Evolutionary conservation across 1,284 basidiomycete genomes (phyloP).

Genomic region (Pisolithus thermaeus): DNA sequence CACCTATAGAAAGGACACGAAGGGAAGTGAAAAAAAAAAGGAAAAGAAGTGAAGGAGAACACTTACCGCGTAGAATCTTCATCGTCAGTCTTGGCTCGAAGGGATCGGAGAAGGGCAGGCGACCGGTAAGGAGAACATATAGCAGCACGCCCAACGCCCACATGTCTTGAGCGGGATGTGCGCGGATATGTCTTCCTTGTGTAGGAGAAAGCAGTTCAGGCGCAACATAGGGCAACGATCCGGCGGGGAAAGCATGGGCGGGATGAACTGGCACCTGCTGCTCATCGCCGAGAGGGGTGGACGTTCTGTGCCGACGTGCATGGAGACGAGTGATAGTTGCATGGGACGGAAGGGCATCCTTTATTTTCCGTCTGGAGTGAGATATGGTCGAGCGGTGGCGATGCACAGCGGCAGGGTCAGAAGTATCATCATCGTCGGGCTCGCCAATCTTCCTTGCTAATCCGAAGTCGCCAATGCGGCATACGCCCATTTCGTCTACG

Average conservation of each 20-base stretch:
- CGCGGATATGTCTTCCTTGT: conserved; percentile 17
- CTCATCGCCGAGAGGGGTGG: conserved; percentile 43
- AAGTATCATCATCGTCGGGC: conserved; percentile 35
- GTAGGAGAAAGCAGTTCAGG: conserved; percentile 64
- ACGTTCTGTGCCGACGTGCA: conserved; percentile 51
- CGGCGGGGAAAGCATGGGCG: conserved; percentile 57
- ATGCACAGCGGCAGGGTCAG: conserved; percentile 20
- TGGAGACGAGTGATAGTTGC: conserved; percentile 25
- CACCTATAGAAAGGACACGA: conserved; percentile 37
- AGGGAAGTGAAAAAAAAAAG: conserved; percentile 4
- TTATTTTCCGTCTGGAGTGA: conserved; percentile 20
- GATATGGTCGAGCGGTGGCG: conserved; percentile 26
- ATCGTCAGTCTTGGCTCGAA: conserved; percentile 88
- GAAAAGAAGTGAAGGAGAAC: background rate
- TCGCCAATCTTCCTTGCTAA: conserved; percentile 63
- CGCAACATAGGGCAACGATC: conserved; percentile 86
- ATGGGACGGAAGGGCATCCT: conserved; percentile 25
- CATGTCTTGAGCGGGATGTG: conserved; percentile 78
- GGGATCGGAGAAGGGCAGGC: conserved; percentile 78
- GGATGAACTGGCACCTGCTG: conserved; percentile 23
- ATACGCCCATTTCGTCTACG: conserved; percentile 77
- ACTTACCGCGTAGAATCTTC: conserved; percentile 82
- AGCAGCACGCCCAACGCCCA: conserved; percentile 91
- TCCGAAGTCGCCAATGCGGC: conserved; percentile 82
- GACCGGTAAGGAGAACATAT: conserved; percentile 75